These are phyloP conservation scores for Cladorrhinum sp. DNA, from an alignment of 2,329 filamentous ascomycete species.

Conservation along the genomic window DNA sequence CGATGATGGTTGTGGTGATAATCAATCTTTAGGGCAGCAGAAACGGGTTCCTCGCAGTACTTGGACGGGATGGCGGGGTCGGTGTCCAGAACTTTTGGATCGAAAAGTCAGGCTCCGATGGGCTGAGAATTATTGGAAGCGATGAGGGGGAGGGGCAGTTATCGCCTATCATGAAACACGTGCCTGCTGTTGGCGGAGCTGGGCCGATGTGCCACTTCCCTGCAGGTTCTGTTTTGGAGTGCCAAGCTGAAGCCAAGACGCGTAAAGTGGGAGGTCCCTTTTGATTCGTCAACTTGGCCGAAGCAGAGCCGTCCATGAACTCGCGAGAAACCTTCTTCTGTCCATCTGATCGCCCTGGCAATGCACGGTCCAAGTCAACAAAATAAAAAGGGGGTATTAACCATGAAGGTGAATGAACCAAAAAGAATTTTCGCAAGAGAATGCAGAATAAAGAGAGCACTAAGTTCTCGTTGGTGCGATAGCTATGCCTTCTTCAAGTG, in stretches of 20 bases:
- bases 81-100: background rate
- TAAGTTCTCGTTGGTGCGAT: too few relatives aligned
- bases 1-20: background rate
- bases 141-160: slow-evolving; percentile 18
- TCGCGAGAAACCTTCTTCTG: background rate
- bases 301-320: background rate
- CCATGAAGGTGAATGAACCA: background rate
- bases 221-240: too few relatives aligned
- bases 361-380: background rate
- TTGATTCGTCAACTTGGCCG: background rate
- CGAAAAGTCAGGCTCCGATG: background rate
- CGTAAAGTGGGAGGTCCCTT: background rate
- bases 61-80: background rate
- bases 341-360: background rate
- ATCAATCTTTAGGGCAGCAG: background rate
- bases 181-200: slow-evolving; percentile 1
- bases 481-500: too few relatives aligned
- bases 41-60: background rate
- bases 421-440: too few relatives aligned
- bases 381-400: background rate
- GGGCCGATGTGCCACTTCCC: background rate
- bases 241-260: background rate
- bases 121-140: background rate
- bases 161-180: slow-evolving; percentile 17
- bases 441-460: too few relatives aligned